These are phyloP conservation scores for Mycena vulgaris DNA, from an alignment of 768 basidiomycete species.

Conservation along the genomic window DNA sequence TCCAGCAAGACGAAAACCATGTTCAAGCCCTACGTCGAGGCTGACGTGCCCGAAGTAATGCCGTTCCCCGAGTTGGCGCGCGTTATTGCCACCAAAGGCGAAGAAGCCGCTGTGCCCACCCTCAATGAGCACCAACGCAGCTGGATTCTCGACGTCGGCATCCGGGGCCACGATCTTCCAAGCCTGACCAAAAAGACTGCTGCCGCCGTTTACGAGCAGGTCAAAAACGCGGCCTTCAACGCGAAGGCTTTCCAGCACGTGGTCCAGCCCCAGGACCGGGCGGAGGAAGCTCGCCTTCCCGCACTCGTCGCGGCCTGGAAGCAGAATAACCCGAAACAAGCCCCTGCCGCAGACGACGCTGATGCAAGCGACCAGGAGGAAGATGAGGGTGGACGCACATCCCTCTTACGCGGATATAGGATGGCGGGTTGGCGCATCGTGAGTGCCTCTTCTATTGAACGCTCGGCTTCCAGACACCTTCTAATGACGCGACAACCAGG, in stretches of 20 bases:
- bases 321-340: neutral
- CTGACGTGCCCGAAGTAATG: slow-evolving; percentile 19
- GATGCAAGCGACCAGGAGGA: slow-evolving; percentile 3
- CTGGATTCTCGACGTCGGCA: slow-evolving; percentile 16
- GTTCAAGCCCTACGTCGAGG: slow-evolving; percentile 15
- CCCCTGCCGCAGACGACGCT: neutral
- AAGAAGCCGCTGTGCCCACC: slow-evolving; percentile 6
- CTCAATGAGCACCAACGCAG: slow-evolving; percentile 27
- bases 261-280: slow-evolving; percentile 7
- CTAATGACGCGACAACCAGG: slow-evolving; percentile 3
- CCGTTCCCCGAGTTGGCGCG: slow-evolving; percentile 11
- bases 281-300: slow-evolving; percentile 6
- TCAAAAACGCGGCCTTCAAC: slow-evolving; percentile 17
- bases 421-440: slow-evolving; percentile 18
- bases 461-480: neutral
- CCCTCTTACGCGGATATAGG: slow-evolving; percentile 10
- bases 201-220: neutral
- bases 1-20: slow-evolving; percentile 1
- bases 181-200: neutral
- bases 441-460: neutral
- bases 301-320: slow-evolving; percentile 9
- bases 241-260: slow-evolving; percentile 29
- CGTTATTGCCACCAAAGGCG: neutral
- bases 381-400: slow-evolving; percentile 6
- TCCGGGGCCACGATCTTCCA: slow-evolving; percentile 1